phyloP scores from a whole-genome alignment of 1,284 basidiomycete genomes.

The Fomitopsis palustris region DNA sequence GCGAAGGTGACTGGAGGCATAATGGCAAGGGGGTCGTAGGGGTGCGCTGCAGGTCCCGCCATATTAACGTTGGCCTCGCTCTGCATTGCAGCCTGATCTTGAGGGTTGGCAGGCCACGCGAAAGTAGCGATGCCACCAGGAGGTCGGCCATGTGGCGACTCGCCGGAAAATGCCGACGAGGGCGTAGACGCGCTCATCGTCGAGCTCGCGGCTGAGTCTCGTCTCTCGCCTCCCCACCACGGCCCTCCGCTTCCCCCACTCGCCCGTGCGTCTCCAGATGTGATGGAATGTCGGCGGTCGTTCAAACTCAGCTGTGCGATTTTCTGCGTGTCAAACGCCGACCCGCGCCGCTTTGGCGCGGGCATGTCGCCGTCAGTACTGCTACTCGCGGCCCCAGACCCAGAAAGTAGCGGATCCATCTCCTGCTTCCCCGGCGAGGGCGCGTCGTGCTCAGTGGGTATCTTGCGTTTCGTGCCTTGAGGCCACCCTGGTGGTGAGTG shows the following conservation, averaged over 20 bases:
- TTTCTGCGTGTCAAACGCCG: constrained; percentile 69
- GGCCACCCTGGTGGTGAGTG: constrained; percentile 33
- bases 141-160: constrained; percentile 61
- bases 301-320: constrained; percentile 69
- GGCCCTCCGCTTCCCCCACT: constrained; percentile 29
- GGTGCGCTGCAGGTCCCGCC: constrained; percentile 31
- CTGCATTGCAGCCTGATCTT: constrained; percentile 36
- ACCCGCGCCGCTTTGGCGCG: constrained; percentile 74
- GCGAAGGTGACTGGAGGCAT: constrained; percentile 57
- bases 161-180: constrained; percentile 57
- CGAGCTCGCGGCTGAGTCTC: constrained; percentile 45
- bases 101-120: constrained; percentile 62
- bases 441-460: constrained; percentile 61
- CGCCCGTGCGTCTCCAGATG: constrained; percentile 54
- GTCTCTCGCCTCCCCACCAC: constrained; percentile 63
- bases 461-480: constrained; percentile 76
- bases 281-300: constrained; percentile 59
- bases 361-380: constrained; percentile 57
- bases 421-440: constrained; percentile 52
- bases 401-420: constrained; percentile 60
- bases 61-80: constrained; percentile 39
- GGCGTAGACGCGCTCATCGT: constrained; percentile 54
- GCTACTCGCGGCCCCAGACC: constrained; percentile 59
- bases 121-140: constrained; percentile 63
- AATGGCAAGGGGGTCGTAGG: constrained; percentile 45